phyloP scores from a whole-genome alignment of 192 early-diverging fungal species.

The Dimargaris cristalligena region DNA sequence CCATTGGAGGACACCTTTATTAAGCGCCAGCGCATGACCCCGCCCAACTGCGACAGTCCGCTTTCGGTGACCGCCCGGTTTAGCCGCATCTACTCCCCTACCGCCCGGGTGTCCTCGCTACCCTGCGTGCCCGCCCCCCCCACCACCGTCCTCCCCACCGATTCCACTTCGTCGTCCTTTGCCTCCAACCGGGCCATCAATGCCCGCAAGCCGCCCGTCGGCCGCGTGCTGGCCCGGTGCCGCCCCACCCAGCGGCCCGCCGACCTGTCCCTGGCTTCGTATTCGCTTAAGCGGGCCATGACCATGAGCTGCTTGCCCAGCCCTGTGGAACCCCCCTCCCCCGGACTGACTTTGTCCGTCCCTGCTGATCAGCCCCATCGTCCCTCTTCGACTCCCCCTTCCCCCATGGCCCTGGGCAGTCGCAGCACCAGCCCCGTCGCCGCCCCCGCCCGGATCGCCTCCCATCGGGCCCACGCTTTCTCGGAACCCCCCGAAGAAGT shows the following conservation, averaged over 20 bases:
- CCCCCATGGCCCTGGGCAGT: background rate
- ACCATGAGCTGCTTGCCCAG: slow-evolving; percentile 8
- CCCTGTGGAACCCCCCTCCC: background rate
- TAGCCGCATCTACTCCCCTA: background rate
- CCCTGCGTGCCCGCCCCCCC: background rate
- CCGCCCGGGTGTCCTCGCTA: too few relatives aligned
- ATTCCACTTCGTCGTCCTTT: background rate
- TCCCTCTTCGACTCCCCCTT: background rate
- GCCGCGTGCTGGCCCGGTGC: slow-evolving; percentile 5
- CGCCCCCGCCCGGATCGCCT: background rate
- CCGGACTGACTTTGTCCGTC: background rate
- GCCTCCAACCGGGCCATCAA: background rate
- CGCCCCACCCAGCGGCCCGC: background rate
- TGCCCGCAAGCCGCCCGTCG: slow-evolving; percentile 1
- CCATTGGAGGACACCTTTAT: background rate
- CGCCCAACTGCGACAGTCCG: background rate
- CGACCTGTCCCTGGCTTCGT: background rate
- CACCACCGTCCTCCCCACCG: background rate
- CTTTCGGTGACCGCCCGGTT: background rate
- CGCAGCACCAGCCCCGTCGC: too few relatives aligned
- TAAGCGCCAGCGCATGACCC: slow-evolving; percentile 5
- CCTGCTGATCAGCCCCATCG: too few relatives aligned
- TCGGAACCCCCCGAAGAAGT: slow-evolving; percentile 10
- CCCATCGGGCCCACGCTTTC: slow-evolving; percentile 6
- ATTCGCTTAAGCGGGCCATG: background rate